Evolutionary conservation across 805 yeast species (phyloP), one percentile per base, ranked within the genome.

Genomic region (Monosporozyma aerobia): DNA sequence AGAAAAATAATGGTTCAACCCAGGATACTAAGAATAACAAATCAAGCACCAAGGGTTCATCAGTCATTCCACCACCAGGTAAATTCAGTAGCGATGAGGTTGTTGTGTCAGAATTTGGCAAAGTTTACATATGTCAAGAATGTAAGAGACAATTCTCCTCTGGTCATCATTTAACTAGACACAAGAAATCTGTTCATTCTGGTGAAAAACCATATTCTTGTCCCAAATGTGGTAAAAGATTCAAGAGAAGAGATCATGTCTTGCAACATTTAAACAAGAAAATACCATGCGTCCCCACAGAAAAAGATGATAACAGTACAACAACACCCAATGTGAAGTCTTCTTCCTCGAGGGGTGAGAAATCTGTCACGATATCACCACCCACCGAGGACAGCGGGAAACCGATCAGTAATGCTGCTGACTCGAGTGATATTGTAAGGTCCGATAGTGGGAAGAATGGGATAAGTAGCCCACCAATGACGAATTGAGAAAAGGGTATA

Each of bases 191-290:
- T 3, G 72, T 69, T 30, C 72, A 69, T 55, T 67, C 71, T 2
- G 71, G 70, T n/a, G 70, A 67, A 49, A 69, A 69, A 51, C 70
- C 71, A 1, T 68, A 67, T 48, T 67, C 70, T 1, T 69, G 72
- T 57, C 69, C 71, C 8, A 64, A 68, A 48, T 69, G 72, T 58
- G 71, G 71, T 13, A 69, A 69, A 48, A 60, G 63, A 46, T 69
- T 69, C 46, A 69, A 69, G 51, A 68, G 72, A 58, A 60, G 71
- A 44, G 72, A 69, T 54, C 72, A 69, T 60, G 72, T 68, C 3
- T 53, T 68, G 46, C 72, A 69, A 46, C 72, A 69, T 57, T 56
- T 69, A 40, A 67, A 68, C 52, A 69, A 69, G 48, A 69, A 69
- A 50, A 65, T 69, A 16, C 71, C 72, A 7, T 69, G 72, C 53